A percentile compares a stretch with the other conserved stretches of the same genome.
phyloP scores from a whole-genome alignment of 2,329 filamentous ascomycete species.

The Colletotrichum lentis region DNA sequence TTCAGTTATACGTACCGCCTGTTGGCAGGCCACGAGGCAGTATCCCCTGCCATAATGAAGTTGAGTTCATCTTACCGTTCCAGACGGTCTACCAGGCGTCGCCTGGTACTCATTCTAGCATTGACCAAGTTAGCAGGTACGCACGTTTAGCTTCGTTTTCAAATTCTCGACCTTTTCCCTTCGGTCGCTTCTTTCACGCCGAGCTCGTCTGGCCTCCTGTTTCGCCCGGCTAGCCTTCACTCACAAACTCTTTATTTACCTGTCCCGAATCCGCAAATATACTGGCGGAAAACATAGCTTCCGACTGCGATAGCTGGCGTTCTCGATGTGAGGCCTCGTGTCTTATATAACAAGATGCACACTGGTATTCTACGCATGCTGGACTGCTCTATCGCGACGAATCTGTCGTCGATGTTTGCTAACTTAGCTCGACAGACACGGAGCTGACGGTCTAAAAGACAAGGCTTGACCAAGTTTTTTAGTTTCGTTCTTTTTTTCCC shows the following conservation, averaged over 20 bases:
- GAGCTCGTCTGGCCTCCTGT: not conserved
- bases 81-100: not conserved
- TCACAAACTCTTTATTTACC: conserved; percentile 14
- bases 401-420: not conserved
- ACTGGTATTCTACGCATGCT: not conserved
- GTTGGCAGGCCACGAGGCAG: conserved; percentile 4
- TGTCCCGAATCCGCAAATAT: conserved; percentile 21
- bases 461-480: not conserved
- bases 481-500: too few species aligned
- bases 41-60: conserved; percentile 24
- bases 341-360: conserved; percentile 15
- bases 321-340: not conserved
- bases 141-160: not conserved
- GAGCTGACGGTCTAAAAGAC: not conserved
- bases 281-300: conserved; percentile 1
- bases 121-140: not conserved
- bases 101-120: not conserved
- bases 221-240: conserved; percentile 4
- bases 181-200: not conserved
- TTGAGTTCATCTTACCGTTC: conserved; percentile 15
- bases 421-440: too few species aligned
- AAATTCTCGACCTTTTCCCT: not conserved
- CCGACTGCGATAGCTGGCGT: not conserved
- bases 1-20: not conserved
- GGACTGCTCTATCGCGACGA: not conserved